These are phyloP conservation scores for Septoria petroselini DNA, from an alignment of 2,329 filamentous ascomycete species.

Conservation along the genomic window DNA sequence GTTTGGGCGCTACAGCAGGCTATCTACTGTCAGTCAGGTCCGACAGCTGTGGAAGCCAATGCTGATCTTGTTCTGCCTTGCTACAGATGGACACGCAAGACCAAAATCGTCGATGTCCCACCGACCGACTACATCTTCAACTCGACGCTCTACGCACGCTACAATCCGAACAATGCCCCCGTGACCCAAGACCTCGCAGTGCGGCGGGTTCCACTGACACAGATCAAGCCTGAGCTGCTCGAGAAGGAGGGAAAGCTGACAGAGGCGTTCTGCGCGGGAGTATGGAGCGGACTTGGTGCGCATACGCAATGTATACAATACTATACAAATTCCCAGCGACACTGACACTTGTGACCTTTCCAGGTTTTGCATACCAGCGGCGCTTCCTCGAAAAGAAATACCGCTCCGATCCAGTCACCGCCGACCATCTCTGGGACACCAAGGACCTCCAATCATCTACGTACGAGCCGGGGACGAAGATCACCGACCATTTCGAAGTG, in stretches of 20 bases:
- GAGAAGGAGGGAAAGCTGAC: constrained; percentile 60
- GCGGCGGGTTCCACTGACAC: constrained; percentile 59
- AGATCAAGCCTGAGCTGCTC: constrained; percentile 64
- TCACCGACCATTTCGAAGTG: constrained; percentile 72
- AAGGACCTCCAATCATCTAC: constrained; percentile 53
- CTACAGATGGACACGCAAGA: constrained; percentile 50
- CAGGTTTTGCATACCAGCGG: constrained; percentile 60
- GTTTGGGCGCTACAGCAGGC: constrained; percentile 49
- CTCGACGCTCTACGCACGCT: constrained; percentile 54
- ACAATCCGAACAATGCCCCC: constrained; percentile 63
- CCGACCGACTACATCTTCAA: constrained; percentile 61
- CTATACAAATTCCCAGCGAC: not conserved
- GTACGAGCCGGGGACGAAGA: constrained; percentile 61
- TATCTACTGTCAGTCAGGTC: constrained; percentile 44
- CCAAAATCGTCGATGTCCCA: constrained; percentile 58
- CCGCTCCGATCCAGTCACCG: constrained; percentile 51
- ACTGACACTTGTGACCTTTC: not conserved
- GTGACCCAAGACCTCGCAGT: constrained; percentile 63
- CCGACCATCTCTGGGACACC: constrained; percentile 59
- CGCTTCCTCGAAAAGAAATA: constrained; percentile 59
- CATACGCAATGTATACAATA: not conserved
- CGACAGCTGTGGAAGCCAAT: not conserved
- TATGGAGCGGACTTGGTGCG: constrained; percentile 64
- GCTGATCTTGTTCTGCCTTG: not conserved
- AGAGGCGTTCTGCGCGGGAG: constrained; percentile 63